Evolutionary conservation across 2,329 filamentous ascomycete genomes (phyloP).

Genomic region (Leptographium flavum): DNA sequence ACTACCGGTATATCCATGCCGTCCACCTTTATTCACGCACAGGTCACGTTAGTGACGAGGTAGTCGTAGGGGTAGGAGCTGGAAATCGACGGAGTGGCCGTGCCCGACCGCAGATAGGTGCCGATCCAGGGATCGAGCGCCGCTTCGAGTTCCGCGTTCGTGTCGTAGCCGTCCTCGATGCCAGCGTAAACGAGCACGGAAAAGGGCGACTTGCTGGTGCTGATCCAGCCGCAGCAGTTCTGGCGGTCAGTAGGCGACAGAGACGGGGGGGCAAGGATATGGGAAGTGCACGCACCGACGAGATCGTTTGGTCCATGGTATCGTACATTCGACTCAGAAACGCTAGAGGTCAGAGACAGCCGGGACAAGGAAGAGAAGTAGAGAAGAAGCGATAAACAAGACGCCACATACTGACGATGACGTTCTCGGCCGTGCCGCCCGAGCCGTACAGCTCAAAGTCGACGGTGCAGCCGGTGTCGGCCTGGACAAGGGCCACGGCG

Average conservation of each 20-base stretch:
- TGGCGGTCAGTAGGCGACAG: background rate
- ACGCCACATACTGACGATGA: background rate
- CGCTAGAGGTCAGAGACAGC: background rate
- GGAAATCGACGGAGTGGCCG: background rate
- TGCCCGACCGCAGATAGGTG: background rate
- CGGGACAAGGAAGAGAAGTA: background rate
- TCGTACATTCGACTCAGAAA: background rate
- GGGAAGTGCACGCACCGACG: background rate
- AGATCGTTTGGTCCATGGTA: background rate
- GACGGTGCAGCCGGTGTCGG: background rate
- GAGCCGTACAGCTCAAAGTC: background rate
- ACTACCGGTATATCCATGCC: too few species aligned
- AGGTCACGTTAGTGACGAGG: background rate
- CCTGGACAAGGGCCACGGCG: background rate
- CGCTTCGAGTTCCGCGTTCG: background rate
- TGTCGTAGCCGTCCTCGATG: background rate
- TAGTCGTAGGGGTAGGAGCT: background rate
- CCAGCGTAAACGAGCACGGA: background rate
- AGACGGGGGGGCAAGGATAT: too few species aligned
- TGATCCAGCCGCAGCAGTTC: background rate
- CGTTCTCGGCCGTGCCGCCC: background rate
- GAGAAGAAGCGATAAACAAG: too few species aligned
- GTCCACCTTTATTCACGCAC: too few species aligned
- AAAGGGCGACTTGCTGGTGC: background rate
- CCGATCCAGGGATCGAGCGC: background rate